Percentiles rank a stretch among this genome's conserved stretches.
Evolutionary conservation across 2,329 filamentous ascomycete species (phyloP).

Genomic region (Clathrospora elynae): DNA sequence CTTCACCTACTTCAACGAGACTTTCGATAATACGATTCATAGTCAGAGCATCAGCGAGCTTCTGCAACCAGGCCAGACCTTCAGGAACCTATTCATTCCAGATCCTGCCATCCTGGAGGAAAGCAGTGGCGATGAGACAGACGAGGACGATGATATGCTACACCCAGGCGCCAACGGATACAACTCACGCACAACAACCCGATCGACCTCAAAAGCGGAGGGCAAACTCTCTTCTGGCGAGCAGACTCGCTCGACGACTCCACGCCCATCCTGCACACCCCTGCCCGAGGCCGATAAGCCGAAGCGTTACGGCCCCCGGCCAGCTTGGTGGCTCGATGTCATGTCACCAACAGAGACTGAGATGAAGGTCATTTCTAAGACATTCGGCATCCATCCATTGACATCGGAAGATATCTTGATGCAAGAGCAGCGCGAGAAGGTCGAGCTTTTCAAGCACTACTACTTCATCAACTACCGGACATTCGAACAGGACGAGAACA

Average conservation of each 20-base stretch:
- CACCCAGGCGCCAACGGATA: slow-evolving; percentile 32
- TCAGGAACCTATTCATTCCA: slow-evolving; percentile 87
- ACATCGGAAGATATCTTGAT: slow-evolving; percentile 97
- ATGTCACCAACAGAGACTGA: slow-evolving; percentile 88
- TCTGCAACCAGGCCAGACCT: slow-evolving; percentile 80
- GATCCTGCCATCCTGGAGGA: slow-evolving; percentile 72
- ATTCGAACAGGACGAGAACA: slow-evolving; percentile 92
- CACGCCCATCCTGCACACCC: slow-evolving; percentile 52
- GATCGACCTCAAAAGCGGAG: slow-evolving; percentile 37
- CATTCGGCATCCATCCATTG: slow-evolving; percentile 93
- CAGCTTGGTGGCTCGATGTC: slow-evolving; percentile 96
- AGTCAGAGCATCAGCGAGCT: slow-evolving; percentile 94
- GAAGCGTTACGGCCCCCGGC: slow-evolving; percentile 71
- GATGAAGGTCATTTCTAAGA: slow-evolving; percentile 90
- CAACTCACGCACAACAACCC: slow-evolving; percentile 33
- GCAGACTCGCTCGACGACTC: slow-evolving; percentile 58
- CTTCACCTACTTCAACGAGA: slow-evolving; percentile 99
- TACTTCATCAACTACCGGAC: slow-evolving; percentile 99
- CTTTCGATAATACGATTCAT: slow-evolving; percentile 94
- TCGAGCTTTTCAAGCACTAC: slow-evolving; percentile 95
- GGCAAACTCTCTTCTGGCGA: slow-evolving; percentile 37
- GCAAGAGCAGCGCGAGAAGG: slow-evolving; percentile 96
- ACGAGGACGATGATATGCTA: slow-evolving; percentile 54
- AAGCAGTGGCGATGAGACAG: slow-evolving; percentile 68
- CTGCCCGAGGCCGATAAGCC: slow-evolving; percentile 39